Conservation (phyloP, 176 grass and related monocot species). For the Chrysopogon serrulatus region DNA sequence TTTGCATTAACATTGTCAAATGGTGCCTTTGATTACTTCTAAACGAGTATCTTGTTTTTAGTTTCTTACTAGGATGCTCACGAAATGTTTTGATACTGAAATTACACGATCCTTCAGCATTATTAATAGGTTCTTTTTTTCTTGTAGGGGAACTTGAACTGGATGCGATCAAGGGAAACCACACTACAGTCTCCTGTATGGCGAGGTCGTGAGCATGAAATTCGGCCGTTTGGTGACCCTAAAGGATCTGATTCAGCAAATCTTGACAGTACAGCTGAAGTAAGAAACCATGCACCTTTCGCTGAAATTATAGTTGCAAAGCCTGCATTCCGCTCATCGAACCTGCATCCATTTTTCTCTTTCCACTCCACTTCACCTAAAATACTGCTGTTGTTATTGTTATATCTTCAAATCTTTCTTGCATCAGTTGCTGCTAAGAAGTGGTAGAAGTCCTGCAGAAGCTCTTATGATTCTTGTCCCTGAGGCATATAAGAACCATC, state of each 20-base stretch:
- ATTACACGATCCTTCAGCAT: background rate
- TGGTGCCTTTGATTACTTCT: conserved; percentile 10
- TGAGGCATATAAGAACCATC: conserved; percentile 99
- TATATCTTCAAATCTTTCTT: conserved; percentile 34
- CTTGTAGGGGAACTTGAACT: conserved; percentile 95
- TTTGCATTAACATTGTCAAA: conserved; percentile 30
- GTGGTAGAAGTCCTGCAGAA: conserved; percentile 93
- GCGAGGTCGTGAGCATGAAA: conserved; percentile 90
- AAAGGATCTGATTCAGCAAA: conserved; percentile 99
- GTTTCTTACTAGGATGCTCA: conserved; percentile 6
- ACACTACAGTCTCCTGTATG: conserved; percentile 93
- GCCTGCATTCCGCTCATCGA: background rate
- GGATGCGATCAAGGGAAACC: conserved; percentile 97
- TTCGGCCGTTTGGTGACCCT: conserved; percentile 85
- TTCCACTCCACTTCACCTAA: background rate
- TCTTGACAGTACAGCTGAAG: conserved; percentile 96
- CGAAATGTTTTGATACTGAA: conserved; percentile 32
- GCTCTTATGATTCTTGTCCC: conserved; percentile 97
- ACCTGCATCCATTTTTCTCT: background rate
- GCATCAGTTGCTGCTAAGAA: conserved; percentile 77
- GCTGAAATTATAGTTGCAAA: conserved; percentile 1
- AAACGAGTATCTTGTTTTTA: background rate
- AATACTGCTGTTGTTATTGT: conserved; percentile 15
- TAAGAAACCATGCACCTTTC: conserved; percentile 31
- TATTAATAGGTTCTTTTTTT: conserved; percentile 28